These are phyloP conservation scores for Ophiostoma angusticollis DNA, from an alignment of 2,329 filamentous ascomycete genomes.

Conservation along the genomic window DNA sequence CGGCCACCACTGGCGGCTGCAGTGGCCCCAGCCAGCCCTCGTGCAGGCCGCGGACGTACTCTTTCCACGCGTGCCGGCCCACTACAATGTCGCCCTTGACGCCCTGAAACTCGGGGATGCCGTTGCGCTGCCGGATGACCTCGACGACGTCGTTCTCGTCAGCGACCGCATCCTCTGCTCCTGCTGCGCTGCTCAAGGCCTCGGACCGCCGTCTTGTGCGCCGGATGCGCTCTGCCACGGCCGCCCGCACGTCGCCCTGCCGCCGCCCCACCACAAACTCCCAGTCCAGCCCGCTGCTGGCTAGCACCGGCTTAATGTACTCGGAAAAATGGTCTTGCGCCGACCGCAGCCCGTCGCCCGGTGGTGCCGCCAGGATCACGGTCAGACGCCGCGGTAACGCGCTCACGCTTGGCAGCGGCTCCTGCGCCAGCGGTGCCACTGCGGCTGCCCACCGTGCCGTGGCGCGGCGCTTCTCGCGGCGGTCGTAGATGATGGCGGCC, in stretches of 20 bases:
- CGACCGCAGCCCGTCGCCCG: constrained; percentile 67
- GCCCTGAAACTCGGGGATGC: constrained; percentile 59
- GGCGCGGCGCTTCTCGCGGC: constrained; percentile 71
- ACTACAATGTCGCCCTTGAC: constrained; percentile 76
- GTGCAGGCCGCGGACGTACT: constrained; percentile 84
- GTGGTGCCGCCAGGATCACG: constrained; percentile 73
- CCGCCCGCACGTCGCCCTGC: constrained; percentile 84
- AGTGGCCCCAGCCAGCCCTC: constrained; percentile 93
- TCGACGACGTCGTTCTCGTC: constrained; percentile 49
- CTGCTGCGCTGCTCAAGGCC: constrained; percentile 22
- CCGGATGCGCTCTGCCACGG: constrained; percentile 74
- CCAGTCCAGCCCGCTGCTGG: constrained; percentile 85
- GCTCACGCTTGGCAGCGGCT: constrained; percentile 54
- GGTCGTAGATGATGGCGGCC: constrained; percentile 78
- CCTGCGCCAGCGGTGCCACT: constrained; percentile 71
- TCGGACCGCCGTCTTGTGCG: constrained; percentile 51
- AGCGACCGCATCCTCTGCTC: constrained; percentile 31
- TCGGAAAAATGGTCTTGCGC: constrained; percentile 95
- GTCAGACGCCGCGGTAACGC: constrained; percentile 73
- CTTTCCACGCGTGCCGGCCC: constrained; percentile 91
- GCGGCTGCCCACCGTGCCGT: constrained; percentile 77
- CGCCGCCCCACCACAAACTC: constrained; percentile 86
- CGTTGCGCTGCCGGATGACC: constrained; percentile 49
- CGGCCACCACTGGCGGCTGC: constrained; percentile 18
- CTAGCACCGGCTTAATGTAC: constrained; percentile 86